A percentile compares a stretch with the other conserved stretches of the same genome.
Conservation (phyloP, 768 basidiomycete genomes). For the Mycena latifolia region DNA sequence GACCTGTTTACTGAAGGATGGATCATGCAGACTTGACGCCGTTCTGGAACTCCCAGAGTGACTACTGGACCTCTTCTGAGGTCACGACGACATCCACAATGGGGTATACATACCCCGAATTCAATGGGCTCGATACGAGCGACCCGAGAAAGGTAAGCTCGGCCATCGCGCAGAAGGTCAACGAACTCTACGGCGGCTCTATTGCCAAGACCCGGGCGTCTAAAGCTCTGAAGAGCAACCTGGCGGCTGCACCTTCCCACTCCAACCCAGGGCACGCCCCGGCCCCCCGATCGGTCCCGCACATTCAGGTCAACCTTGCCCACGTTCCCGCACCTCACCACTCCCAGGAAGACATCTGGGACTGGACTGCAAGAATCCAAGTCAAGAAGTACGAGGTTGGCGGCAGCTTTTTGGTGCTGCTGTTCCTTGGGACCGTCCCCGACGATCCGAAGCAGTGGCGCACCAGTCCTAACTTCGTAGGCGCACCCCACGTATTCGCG, state of each 20-base stretch:
- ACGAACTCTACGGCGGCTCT: conserved; percentile 48
- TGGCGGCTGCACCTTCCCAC: neutral
- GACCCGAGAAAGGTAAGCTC: conserved; percentile 41
- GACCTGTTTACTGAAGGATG: neutral
- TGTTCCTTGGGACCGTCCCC: no score
- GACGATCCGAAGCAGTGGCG: conserved; percentile 53
- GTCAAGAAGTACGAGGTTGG: conserved; percentile 59
- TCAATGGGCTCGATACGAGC: conserved; percentile 51
- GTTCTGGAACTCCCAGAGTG: no score
- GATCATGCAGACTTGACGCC: conserved; percentile 54
- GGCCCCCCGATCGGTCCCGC: neutral
- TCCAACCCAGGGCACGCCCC: neutral
- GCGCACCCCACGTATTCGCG: conserved; percentile 58
- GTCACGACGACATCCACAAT: conserved; percentile 47
- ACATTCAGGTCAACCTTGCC: conserved; percentile 1
- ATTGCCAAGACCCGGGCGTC: neutral
- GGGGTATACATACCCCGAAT: conserved; percentile 65
- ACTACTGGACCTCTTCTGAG: conserved; percentile 54
- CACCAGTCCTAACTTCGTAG: conserved; percentile 51
- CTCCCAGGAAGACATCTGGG: conserved; percentile 36
- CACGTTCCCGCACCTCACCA: neutral
- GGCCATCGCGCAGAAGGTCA: conserved; percentile 48
- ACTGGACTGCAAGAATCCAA: conserved; percentile 59
- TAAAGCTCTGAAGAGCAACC: neutral
- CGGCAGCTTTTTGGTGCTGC: conserved; percentile 54